Evolutionary conservation across 148 eudicot species (phyloP), one percentile per base, ranked within the genome.

Genomic region (Rhododendron williamsianum): DNA sequence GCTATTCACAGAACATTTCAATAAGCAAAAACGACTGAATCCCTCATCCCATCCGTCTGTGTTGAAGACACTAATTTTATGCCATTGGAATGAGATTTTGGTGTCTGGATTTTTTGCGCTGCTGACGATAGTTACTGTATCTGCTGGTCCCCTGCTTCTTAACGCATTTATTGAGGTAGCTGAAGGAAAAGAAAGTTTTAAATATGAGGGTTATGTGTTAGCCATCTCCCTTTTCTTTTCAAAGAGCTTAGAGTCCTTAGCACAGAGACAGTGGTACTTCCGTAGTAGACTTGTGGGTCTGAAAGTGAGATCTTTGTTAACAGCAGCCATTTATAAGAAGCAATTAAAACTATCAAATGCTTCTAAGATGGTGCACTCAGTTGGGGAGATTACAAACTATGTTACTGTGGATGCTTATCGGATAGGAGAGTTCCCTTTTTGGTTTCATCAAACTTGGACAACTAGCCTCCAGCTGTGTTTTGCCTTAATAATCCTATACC

Each of bases 91-190:
- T 38, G 96, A 94, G 73, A 92, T 94, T 83, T 80, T 96, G 7
- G 9, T 93, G 49, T 95, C 99, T 69, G 99, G 98, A 38, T 89
- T 93, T 82, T 96, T 94, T 73, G 99, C 99, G 1, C 88, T 91
- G 83, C 46, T 95, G 10, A 96, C 95, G 85, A 86, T 93, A 72
- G 82, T 93, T 35, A 92, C 96, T 9, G 1, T 94, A 2, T 94
- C 99, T 16, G 86, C 95, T 9, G 99, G 99, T 81, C 98, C 99
- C 15, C 65, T 96, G 81, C 91, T 96, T 81, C 97, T 96, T 10
- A 94, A 93, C n/a, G 94, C 96, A 49, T 96, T 96, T 89, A 95
- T 96, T 41, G 71, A 91, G 67, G 97, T 96, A 49, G 97, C 97
- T 8, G 97, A 95, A 92, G 98, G 98, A 13, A 84, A 91, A 25